Base-by-base conservation (phyloP, 1,139 yeast species). In the Yamadazyma taylorii region DNA sequence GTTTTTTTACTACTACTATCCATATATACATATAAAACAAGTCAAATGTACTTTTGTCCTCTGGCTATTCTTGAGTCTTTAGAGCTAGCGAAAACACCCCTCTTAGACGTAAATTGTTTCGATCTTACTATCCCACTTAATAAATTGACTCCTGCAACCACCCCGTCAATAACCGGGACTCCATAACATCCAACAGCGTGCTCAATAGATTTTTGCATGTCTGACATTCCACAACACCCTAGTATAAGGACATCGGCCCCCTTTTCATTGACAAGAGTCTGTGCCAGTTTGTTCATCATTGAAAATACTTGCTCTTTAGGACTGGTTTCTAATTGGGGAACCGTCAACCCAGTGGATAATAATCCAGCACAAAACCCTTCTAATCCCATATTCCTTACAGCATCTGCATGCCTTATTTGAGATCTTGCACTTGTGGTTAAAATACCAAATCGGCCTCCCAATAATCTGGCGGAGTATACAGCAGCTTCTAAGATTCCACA, bases 191-290 rank as follows among this genome's bases (percentile, higher is more conserved):
- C 31, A 1, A 60, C 62, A 8, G 59, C 53, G 2, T 43, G 38
- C 15, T 51, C 52, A 9, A 60, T 61, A 1, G 63, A 61, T 5
- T 38, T 36, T 30, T 54, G 55, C 62, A 60, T 58, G 37, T 59
- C 63, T 3, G 58, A 46, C 66, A 60, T 60, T 9, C 66, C 66
- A 32, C 64, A 63, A 46, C 66, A 60, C 4, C 66, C 66, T 8
- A 60, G 39, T 8, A 60, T 49, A 11, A 60, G 33, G 6, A 48
- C 48, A 45, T 60, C 66, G 3, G 64, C 63, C 24, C 58, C 58
- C 10, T 37, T 34, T 17, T 56, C 53, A 7, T 45, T 46, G 5
- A 60, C 61, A 17, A 60, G 41, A 11, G 22, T 39, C 3, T 33
- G 21, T 0, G 63, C 62, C 21, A 52, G 56, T 3, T 38, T 35